Percentiles rank a stretch among this genome's conserved stretches.
Conservation (phyloP, 176 grass and related monocot genomes). For the Neostapfia colusana region DNA sequence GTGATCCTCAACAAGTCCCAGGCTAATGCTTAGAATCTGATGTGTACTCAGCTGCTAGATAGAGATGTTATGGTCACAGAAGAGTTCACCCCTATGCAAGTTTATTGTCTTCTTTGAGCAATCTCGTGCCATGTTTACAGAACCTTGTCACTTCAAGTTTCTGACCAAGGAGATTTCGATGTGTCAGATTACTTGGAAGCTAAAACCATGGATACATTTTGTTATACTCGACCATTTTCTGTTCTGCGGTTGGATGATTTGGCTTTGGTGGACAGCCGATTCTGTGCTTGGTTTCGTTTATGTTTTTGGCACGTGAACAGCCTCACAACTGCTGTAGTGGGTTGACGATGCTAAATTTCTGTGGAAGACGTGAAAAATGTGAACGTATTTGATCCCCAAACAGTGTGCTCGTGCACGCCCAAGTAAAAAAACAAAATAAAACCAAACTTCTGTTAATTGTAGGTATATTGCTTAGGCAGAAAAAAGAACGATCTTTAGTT, state of each 20-base stretch:
- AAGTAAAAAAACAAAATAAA: too few species aligned
- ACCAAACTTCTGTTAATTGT: too few species aligned
- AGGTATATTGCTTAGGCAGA: too few species aligned
- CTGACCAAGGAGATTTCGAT: background rate
- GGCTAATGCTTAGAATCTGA: slow-evolving; percentile 27
- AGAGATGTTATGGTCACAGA: background rate
- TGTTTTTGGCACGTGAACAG: too few species aligned
- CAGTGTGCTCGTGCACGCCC: too few species aligned
- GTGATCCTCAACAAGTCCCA: slow-evolving; percentile 44
- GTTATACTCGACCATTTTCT: background rate
- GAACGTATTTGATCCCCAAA: too few species aligned
- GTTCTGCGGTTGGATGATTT: background rate
- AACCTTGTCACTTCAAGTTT: background rate
- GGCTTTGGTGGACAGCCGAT: background rate
- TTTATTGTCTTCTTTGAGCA: background rate
- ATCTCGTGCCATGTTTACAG: background rate
- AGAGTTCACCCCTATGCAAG: background rate
- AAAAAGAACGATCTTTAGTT: too few species aligned
- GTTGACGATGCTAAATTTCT: too few species aligned
- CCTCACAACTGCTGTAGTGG: too few species aligned
- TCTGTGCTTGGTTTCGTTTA: background rate
- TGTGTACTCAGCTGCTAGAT: background rate
- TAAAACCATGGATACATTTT: background rate
- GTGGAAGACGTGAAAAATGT: too few species aligned
- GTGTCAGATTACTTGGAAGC: background rate